Base-by-base conservation (phyloP, 257 asterid species). In the Buddleja alternifolia region DNA sequence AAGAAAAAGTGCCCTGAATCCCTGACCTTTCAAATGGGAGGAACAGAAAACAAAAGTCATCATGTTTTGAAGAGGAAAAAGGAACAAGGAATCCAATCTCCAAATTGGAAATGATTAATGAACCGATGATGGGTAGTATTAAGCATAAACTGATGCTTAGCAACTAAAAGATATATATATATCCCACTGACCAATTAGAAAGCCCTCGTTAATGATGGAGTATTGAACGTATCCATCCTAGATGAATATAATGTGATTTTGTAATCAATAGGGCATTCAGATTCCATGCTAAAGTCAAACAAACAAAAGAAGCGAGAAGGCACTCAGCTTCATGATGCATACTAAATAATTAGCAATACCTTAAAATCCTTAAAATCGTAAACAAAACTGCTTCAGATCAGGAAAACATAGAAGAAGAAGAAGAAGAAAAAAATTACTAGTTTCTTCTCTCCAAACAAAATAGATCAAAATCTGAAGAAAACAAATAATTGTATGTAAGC, bases 231-330 rank as follows among this genome's bases (percentile, higher is more conserved):
- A 44, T 24, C 23, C 17, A 44, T 24, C 23, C 59, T 40, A 39
- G 60, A 23, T n/a, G 40, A 7, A 50, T 9, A 3, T 36, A 11
- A 66, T 24, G 68, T 53, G 60, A 79, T 57, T n/a, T n/a, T n/a
- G n/a, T n/a, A n/a, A n/a, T n/a, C n/a, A n/a, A n/a, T n/a, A n/a
- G n/a, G n/a, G n/a, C n/a, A n/a, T n/a, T n/a, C n/a, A n/a, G n/a
- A n/a, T n/a, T 19, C 8, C 34, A 52, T 20, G 9, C 60, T 29
- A 2, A 29, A 29, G 5, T 10, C 6, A 54, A 24, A 10, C 4
- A 15, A 48, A 7, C 10, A 48, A 29, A 29, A 29, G n/a, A n/a
- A n/a, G n/a, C n/a, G n/a, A n/a, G n/a, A n/a, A n/a, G n/a, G n/a
- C n/a, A n/a, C n/a, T n/a, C n/a, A n/a, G n/a, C n/a, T n/a, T n/a